These are phyloP conservation scores for Chloris gayana DNA, from an alignment of 176 grass and related monocot species.

Conservation along the genomic window DNA sequence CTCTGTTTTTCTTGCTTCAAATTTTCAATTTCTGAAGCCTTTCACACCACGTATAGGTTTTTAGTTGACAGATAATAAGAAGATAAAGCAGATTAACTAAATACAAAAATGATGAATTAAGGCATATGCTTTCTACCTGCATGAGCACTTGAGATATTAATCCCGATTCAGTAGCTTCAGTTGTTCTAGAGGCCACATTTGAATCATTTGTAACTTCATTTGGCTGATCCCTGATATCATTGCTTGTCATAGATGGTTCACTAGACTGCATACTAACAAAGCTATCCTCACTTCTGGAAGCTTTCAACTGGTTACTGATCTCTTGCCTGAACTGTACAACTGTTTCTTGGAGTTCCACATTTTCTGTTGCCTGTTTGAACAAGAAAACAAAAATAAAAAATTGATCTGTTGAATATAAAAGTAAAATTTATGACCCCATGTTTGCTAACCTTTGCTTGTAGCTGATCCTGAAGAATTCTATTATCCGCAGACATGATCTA, in stretches of 20 bases:
- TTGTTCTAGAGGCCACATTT: slow-evolving; percentile 42
- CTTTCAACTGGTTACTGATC: slow-evolving; percentile 51
- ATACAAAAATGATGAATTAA: not conserved
- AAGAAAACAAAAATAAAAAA: slow-evolving; percentile 37
- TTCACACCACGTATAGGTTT: slow-evolving; percentile 22
- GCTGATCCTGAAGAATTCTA: slow-evolving; percentile 97
- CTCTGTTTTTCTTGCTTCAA: slow-evolving; percentile 91
- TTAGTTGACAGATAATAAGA: not conserved
- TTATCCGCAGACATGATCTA: slow-evolving; percentile 99
- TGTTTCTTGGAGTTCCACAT: slow-evolving; percentile 65
- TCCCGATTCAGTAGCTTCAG: slow-evolving; percentile 51
- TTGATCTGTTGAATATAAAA: slow-evolving; percentile 36
- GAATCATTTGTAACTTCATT: slow-evolving; percentile 43
- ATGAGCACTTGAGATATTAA: slow-evolving; percentile 78
- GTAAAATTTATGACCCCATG: not conserved
- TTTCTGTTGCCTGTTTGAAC: slow-evolving; percentile 72
- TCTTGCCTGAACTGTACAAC: slow-evolving; percentile 66
- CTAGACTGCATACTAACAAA: slow-evolving; percentile 38
- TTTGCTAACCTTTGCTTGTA: slow-evolving; percentile 80
- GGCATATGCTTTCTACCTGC: slow-evolving; percentile 63
- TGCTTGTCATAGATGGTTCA: slow-evolving; percentile 51
- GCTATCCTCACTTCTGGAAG: slow-evolving; percentile 46
- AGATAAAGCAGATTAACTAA: not conserved
- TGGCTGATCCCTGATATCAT: slow-evolving; percentile 34
- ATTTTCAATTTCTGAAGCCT: slow-evolving; percentile 92